Percentiles rank a stretch among this genome's conserved stretches.
Evolutionary conservation across 257 asterid species (phyloP).

Genomic region (Solanum peruvianum): DNA sequence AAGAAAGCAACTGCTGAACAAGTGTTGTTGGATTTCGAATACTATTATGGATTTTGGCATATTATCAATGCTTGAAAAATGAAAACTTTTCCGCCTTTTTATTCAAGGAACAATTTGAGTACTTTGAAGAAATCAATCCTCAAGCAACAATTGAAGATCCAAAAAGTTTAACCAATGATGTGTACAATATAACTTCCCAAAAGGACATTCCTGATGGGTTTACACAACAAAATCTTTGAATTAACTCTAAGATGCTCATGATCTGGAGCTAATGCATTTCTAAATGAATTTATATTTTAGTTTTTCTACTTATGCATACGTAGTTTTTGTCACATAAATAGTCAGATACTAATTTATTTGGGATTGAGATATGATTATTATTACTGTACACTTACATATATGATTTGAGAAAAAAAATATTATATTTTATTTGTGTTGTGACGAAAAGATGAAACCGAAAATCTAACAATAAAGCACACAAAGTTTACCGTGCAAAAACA

Average conservation of each 20-base stretch:
- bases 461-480: no score
- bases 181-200: no score
- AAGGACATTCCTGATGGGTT: no score
- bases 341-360: neutral
- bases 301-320: neutral
- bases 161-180: no score
- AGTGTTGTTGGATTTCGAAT: no score
- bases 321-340: neutral
- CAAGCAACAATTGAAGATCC: neutral
- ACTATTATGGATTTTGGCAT: no score
- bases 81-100: no score
- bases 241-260: neutral
- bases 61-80: neutral
- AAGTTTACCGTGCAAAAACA: no score
- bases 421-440: neutral
- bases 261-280: neutral
- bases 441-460: no score
- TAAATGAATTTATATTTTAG: neutral
- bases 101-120: neutral
- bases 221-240: neutral
- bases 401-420: neutral
- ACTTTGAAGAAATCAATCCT: neutral
- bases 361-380: neutral
- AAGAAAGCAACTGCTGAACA: neutral
- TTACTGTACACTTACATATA: neutral